phyloP scores from a whole-genome alignment of 345 rosid species.

The Eucalyptus cloeziana region DNA sequence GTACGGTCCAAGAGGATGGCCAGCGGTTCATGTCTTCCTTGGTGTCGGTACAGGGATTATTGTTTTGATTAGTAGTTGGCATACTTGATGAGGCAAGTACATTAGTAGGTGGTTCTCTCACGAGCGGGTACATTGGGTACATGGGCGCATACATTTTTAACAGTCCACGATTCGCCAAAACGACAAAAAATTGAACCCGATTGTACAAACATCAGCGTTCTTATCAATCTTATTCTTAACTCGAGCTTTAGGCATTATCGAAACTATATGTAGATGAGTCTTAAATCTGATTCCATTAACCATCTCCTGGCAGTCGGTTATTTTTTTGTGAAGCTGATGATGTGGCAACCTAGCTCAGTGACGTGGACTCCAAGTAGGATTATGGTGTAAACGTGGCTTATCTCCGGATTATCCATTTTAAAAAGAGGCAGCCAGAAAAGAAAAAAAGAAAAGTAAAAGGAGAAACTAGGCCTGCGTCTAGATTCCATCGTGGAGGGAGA shows the following conservation, averaged over 20 bases:
- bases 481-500: not conserved
- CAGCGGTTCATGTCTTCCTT: not conserved
- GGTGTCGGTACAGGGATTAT: not conserved
- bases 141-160: too few relatives aligned
- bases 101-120: not conserved
- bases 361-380: not conserved
- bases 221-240: not conserved
- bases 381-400: not conserved
- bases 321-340: not conserved
- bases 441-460: not conserved
- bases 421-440: not conserved
- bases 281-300: not conserved
- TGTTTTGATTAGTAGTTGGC: not conserved
- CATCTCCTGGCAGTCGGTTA: rapidly evolving
- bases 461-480: not conserved
- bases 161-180: not conserved
- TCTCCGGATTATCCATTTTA: not conserved
- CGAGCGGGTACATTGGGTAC: too few relatives aligned
- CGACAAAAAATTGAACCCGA: not conserved
- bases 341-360: not conserved
- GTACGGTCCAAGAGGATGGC: not conserved
- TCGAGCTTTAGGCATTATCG: not conserved
- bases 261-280: not conserved
- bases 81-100: not conserved
- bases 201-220: rapidly evolving